A percentile compares a stretch with the other conserved stretches of the same genome.
phyloP scores from a whole-genome alignment of 139 green algal species.

The Coccomyxa sp. region DNA sequence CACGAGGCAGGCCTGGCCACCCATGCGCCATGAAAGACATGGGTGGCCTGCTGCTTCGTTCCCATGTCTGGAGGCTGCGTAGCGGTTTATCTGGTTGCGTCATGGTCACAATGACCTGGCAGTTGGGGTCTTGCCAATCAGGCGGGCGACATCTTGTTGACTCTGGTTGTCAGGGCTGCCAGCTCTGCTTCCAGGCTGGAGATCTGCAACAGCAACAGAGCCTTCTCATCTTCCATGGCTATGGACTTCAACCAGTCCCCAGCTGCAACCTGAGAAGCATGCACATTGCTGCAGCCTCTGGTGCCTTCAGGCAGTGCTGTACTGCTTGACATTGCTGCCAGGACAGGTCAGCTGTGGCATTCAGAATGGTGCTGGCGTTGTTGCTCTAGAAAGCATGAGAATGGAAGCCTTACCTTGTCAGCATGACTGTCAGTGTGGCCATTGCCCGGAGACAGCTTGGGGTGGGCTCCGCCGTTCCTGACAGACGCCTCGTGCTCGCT shows the following conservation, averaged over 20 bases:
- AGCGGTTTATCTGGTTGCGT: no score
- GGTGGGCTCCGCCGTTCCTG: neutral
- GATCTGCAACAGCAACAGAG: neutral
- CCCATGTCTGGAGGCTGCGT: no score
- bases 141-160: slow-evolving; percentile 1
- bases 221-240: neutral
- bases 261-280: neutral
- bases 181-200: neutral
- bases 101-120: no score
- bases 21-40: no score
- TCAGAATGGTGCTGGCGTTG: neutral
- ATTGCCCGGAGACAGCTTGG: neutral
- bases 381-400: neutral
- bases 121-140: no score
- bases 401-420: neutral
- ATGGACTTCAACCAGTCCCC: neutral
- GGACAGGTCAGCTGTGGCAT: neutral
- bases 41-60: no score
- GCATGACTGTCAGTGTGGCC: neutral
- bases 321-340: neutral
- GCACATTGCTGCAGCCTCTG: neutral
- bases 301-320: neutral
- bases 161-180: neutral
- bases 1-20: no score
- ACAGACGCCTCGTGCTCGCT: neutral